Evolutionary conservation across 768 basidiomycete genomes (phyloP), one percentile per base, ranked within the genome.

Genomic region (Coprinopsis marcescibilis): DNA sequence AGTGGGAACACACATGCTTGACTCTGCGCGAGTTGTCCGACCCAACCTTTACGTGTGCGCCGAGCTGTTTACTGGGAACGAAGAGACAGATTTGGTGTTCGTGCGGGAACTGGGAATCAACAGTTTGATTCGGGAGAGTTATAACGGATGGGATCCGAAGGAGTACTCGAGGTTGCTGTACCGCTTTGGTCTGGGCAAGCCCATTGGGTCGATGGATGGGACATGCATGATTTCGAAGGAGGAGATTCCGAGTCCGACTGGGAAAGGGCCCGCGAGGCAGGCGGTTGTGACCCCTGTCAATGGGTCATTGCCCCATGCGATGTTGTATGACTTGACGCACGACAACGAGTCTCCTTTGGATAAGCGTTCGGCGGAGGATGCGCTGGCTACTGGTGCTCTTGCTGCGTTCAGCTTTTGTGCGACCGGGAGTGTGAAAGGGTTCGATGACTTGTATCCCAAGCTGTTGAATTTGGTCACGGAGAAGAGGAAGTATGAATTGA

Each of bases 11-110:
- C 72, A 75, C 36, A 83, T 99, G 71, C 81, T 99, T 27, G 96
- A 99, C 60, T 82, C 83, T 14, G 94, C 94, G 4, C 79, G 96
- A 25, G 81, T 81, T 17, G 80, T 81, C 43, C 91, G 91, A 54
- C 94, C 93, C 1, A 76, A 98, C 57, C 72, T 99, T n/a, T 98
- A 98, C 58, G 81, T 99, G 26, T 92, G 90, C 57, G 96, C 96
- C 2, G 96, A 99, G 65, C 75, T 99, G 33, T 99, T 98, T 61
- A 97, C 96, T 0, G 96, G 96, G 3, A 90, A 76, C 55, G 90
- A 96, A 66, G 89, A 93, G 48, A 95, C 81, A 82, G 96, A 99
- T 58, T 67, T 87, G 14, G 61, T 89, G 23, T 98, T 97, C 59
- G 95, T 98, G 26, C 84, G 88, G 56, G 80, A 89, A 49, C 69